phyloP scores from a whole-genome alignment of 1,284 basidiomycete genomes.

The Rugosomyces carneus region DNA sequence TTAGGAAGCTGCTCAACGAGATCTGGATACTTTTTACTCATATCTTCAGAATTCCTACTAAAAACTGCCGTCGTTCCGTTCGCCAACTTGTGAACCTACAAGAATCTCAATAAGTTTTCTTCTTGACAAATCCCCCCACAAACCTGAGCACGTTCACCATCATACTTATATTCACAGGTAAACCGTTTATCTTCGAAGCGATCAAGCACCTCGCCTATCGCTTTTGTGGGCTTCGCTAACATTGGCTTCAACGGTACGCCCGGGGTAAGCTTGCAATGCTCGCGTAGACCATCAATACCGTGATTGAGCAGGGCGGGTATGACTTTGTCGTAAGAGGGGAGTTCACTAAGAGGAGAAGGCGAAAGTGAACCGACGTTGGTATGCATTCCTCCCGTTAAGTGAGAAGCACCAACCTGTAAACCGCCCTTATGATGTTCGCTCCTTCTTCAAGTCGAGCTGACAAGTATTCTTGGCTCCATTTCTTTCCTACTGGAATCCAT shows the following conservation, averaged over 20 bases:
- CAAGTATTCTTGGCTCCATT: slow-evolving; percentile 71
- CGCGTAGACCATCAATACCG: slow-evolving; percentile 69
- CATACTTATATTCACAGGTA: slow-evolving; percentile 99
- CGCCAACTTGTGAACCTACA: slow-evolving; percentile 73
- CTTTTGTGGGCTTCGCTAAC: slow-evolving; percentile 99
- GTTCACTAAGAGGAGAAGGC: slow-evolving; percentile 53
- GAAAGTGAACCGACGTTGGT: neutral
- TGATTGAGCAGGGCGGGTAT: slow-evolving; percentile 85
- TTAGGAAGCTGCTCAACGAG: slow-evolving; percentile 88
- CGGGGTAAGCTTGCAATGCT: slow-evolving; percentile 87
- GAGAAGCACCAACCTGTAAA: slow-evolving; percentile 68
- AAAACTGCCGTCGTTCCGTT: slow-evolving; percentile 85
- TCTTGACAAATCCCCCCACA: slow-evolving; percentile 11
- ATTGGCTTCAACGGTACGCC: slow-evolving; percentile 98
- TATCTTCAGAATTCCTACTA: slow-evolving; percentile 97
- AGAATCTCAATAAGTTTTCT: neutral
- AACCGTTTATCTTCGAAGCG: slow-evolving; percentile 94
- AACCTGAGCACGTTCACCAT: slow-evolving; percentile 95
- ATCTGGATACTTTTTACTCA: slow-evolving; percentile 99
- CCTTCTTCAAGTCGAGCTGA: slow-evolving; percentile 76
- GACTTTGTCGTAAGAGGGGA: slow-evolving; percentile 91
- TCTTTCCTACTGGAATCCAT: slow-evolving; percentile 52
- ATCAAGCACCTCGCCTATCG: slow-evolving; percentile 97
- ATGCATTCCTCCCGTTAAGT: neutral
- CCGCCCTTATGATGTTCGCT: slow-evolving; percentile 76